Percentiles rank a stretch among this genome's conserved stretches.
These are phyloP conservation scores for Juglanconis juglandina DNA, from an alignment of 2,329 filamentous ascomycete species.

Conservation along the genomic window DNA sequence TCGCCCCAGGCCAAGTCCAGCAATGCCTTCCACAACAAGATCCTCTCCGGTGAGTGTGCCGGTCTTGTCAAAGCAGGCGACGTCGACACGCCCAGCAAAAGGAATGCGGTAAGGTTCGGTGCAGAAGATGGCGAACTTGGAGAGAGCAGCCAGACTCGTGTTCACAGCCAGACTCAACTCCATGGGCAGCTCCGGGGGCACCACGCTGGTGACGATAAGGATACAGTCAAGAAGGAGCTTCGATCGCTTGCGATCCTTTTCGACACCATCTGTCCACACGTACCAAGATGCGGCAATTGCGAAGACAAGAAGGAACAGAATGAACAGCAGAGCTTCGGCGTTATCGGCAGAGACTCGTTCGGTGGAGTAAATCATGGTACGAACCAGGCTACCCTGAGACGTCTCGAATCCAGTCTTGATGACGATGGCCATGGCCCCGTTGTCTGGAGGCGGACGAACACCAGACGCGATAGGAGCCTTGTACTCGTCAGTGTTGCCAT, in stretches of 20 bases:
- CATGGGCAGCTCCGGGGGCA: constrained; percentile 98
- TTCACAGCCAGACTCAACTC: constrained; percentile 96
- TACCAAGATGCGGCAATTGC: constrained; percentile 98
- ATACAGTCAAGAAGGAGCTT: constrained; percentile 97
- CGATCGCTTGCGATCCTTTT: constrained; percentile 90
- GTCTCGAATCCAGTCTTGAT: constrained; percentile 98
- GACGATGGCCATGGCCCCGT: constrained; percentile 89
- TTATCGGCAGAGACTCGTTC: constrained; percentile 99
- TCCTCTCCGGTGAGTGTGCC: constrained; percentile 96
- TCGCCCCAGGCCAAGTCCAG: constrained; percentile 70
- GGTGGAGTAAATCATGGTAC: constrained; percentile 99
- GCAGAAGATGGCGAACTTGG: constrained; percentile 96
- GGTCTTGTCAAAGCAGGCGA: constrained; percentile 98
- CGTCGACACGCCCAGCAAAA: constrained; percentile 88
- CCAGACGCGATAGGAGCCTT: constrained; percentile 69
- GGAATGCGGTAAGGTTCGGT: constrained; percentile 98
- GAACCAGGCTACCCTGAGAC: constrained; percentile 92
- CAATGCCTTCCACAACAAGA: constrained; percentile 93
- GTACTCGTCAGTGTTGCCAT: constrained; percentile 75
- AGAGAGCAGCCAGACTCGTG: constrained; percentile 89
- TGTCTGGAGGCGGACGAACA: constrained; percentile 81
- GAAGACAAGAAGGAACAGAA: constrained; percentile 92
- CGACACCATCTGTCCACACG: constrained; percentile 95
- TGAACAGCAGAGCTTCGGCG: constrained; percentile 92
- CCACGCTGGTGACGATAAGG: constrained; percentile 95